Conservation (phyloP, 129 eudicot species). For the Pittosporum tobira region DNA sequence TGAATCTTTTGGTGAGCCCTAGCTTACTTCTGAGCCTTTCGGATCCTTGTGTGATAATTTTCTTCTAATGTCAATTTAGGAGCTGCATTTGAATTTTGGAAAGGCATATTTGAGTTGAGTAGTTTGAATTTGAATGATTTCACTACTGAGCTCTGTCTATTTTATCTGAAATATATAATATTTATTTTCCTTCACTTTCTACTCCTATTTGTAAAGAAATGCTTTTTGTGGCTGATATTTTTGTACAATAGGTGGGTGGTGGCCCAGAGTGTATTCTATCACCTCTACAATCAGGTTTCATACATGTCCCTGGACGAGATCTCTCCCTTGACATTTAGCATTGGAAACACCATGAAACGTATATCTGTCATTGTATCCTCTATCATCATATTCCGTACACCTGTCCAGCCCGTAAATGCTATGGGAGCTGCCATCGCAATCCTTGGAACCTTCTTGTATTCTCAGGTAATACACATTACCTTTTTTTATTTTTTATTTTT, state of each 20-base stretch:
- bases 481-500: no score
- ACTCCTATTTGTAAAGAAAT: background rate
- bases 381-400: constrained; percentile 81
- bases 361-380: constrained; percentile 85
- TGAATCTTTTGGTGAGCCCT: no score
- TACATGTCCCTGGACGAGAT: constrained; percentile 89
- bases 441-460: constrained; percentile 89
- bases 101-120: no score
- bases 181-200: no score
- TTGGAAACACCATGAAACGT: constrained; percentile 86
- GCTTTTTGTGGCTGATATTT: constrained; percentile 17
- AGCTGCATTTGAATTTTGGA: no score
- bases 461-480: constrained; percentile 62
- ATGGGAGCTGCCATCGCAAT: constrained; percentile 88
- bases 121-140: no score
- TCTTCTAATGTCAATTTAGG: no score
- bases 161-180: no score
- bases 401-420: constrained; percentile 76
- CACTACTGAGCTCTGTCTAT: no score
- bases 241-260: constrained; percentile 62
- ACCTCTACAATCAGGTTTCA: constrained; percentile 74
- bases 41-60: no score
- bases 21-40: no score
- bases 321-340: constrained; percentile 79
- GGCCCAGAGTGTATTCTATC: constrained; percentile 85